Conservation (phyloP, 2,329 filamentous ascomycete genomes). For the Cryphonectria naterciae region DNA sequence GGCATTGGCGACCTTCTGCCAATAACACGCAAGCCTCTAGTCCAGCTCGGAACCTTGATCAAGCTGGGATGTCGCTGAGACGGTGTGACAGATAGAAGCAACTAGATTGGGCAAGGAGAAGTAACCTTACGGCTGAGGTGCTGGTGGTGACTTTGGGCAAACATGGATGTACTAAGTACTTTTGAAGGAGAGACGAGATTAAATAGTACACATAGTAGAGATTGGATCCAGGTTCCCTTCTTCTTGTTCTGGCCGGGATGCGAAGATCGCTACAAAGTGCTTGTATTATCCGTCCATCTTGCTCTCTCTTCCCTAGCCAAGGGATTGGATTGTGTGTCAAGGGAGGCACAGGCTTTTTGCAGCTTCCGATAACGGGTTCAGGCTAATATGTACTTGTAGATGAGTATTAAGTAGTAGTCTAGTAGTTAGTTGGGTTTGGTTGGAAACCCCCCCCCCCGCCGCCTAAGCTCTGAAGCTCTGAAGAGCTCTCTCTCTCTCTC, state of each 20-base stretch:
- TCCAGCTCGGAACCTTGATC: slow-evolving; percentile 7
- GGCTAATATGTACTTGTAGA: slow-evolving; percentile 2
- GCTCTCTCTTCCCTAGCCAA: background rate
- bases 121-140: background rate
- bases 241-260: background rate
- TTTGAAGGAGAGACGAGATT: background rate
- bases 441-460: background rate
- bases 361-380: slow-evolving; percentile 10
- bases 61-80: slow-evolving; percentile 7
- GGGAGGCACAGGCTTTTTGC: background rate
- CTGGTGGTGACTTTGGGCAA: background rate
- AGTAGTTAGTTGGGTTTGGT: background rate
- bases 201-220: background rate
- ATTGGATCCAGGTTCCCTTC: background rate
- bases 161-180: background rate
- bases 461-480: background rate
- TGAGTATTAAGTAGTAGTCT: background rate
- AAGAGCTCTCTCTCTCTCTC: background rate
- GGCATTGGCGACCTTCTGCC: background rate
- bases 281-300: background rate
- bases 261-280: background rate
- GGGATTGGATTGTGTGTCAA: background rate
- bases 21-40: slow-evolving; percentile 3
- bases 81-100: slow-evolving; percentile 9
- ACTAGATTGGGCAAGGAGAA: background rate